Evolutionary conservation across 148 eudicot species (phyloP).

Genomic region (Linanthus parryae): DNA sequence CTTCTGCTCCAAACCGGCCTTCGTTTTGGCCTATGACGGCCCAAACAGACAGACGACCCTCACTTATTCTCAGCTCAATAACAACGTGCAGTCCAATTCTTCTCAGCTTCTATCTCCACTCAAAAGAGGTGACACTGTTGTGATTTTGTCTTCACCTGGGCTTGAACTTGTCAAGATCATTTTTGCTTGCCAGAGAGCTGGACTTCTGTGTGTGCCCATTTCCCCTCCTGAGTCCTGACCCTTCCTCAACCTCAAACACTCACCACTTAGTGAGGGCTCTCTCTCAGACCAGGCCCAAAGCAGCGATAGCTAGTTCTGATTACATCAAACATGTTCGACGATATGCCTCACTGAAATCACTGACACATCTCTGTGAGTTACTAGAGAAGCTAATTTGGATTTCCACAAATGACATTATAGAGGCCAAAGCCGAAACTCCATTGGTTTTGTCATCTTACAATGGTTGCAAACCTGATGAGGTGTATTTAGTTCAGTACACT

Average conservation of each 20-base stretch:
- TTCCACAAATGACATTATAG: slow-evolving; percentile 20
- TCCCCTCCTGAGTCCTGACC: slow-evolving; percentile 23
- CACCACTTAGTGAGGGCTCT: slow-evolving; percentile 38
- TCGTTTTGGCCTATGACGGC: slow-evolving; percentile 35
- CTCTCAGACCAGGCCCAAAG: slow-evolving; percentile 41
- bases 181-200: slow-evolving; percentile 41
- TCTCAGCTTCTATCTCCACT: slow-evolving; percentile 15
- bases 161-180: slow-evolving; percentile 35
- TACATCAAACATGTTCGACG: slow-evolving; percentile 19
- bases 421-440: not conserved
- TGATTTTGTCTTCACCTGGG: slow-evolving; percentile 32
- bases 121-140: slow-evolving; percentile 27
- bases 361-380: slow-evolving; percentile 10
- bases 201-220: slow-evolving; percentile 27
- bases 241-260: slow-evolving; percentile 8
- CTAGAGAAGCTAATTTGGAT: slow-evolving; percentile 26
- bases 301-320: slow-evolving; percentile 22
- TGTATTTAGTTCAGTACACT: slow-evolving; percentile 43
- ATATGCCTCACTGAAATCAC: slow-evolving; percentile 4
- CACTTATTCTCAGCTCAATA: slow-evolving; percentile 34
- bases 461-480: slow-evolving; percentile 27
- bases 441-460: slow-evolving; percentile 9
- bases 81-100: slow-evolving; percentile 24
- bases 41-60: not conserved
- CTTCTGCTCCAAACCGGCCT: slow-evolving; percentile 41